Evolutionary conservation across 2,329 filamentous ascomycete species (phyloP).

Genomic region (Thelonectria rubi): DNA sequence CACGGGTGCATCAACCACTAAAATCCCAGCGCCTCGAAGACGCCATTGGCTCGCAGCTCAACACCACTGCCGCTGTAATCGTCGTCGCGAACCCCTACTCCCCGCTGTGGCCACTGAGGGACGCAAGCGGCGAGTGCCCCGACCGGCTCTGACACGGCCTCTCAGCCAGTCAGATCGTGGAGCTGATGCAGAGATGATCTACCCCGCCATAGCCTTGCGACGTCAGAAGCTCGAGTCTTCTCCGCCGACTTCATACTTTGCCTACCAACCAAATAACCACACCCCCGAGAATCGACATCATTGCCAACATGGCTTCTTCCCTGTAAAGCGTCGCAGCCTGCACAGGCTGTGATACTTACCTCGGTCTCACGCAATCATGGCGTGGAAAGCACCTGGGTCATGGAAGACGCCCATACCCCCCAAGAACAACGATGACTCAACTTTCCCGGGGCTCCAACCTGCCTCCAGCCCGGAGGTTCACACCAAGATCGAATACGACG

Average conservation of each 20-base stretch:
- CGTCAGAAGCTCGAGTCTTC: slow-evolving; percentile 37
- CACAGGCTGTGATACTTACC: slow-evolving; percentile 59
- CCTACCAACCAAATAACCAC: slow-evolving; percentile 22
- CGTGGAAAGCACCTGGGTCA: slow-evolving; percentile 58
- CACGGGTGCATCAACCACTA: background rate
- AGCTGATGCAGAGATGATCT: slow-evolving; percentile 25
- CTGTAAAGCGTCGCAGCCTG: slow-evolving; percentile 61
- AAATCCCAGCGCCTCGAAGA: slow-evolving; percentile 17
- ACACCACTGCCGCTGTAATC: slow-evolving; percentile 9
- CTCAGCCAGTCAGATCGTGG: slow-evolving; percentile 19
- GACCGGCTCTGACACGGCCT: slow-evolving; percentile 37
- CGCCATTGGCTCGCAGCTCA: slow-evolving; percentile 29
- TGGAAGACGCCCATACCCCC: slow-evolving; percentile 59
- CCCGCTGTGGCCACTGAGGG: slow-evolving; percentile 24
- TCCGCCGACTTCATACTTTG: slow-evolving; percentile 29
- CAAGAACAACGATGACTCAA: slow-evolving; percentile 57
- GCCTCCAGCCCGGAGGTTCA: slow-evolving; percentile 50
- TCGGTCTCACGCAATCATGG: slow-evolving; percentile 55
- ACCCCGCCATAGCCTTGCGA: slow-evolving; percentile 40
- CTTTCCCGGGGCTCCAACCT: slow-evolving; percentile 61
- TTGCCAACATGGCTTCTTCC: slow-evolving; percentile 54
- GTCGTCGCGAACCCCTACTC: slow-evolving; percentile 36
- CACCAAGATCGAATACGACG: slow-evolving; percentile 73
- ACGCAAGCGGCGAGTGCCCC: background rate
- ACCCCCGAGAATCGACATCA: slow-evolving; percentile 24